Evolutionary conservation across 1,139 yeast genomes (phyloP).

Genomic region (Yarrowia galli): DNA sequence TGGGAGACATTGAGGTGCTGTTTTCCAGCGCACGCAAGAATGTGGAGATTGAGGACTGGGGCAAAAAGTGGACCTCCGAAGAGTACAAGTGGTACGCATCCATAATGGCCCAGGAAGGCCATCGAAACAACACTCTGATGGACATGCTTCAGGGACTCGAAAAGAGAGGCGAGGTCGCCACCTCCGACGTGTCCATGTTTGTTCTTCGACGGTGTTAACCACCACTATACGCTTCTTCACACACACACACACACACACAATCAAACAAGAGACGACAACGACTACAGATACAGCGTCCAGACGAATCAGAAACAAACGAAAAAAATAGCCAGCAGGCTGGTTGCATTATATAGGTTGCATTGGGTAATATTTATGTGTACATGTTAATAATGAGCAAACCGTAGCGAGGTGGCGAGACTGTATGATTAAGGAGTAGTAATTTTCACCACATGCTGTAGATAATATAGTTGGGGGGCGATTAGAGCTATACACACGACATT

Average conservation of each 20-base stretch:
- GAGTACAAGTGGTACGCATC: constrained; percentile 35
- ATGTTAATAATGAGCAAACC: neutral
- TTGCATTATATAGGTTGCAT: constrained; percentile 35
- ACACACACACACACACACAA: neutral
- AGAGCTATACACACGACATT: too few relatives aligned
- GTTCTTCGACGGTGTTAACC: neutral
- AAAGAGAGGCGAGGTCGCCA: constrained; percentile 25
- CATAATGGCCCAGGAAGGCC: constrained; percentile 24
- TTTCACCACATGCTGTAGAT: too few relatives aligned
- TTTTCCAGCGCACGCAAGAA: constrained; percentile 23
- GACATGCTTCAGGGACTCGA: constrained; percentile 30
- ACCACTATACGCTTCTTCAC: too few relatives aligned
- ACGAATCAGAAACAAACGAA: constrained; percentile 1
- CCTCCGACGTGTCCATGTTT: constrained; percentile 21
- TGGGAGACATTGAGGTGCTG: constrained; percentile 21
- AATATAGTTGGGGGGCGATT: too few relatives aligned
- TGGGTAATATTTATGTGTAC: constrained; percentile 30
- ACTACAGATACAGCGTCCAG: too few relatives aligned
- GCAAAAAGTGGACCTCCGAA: constrained; percentile 27
- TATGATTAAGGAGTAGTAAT: neutral
- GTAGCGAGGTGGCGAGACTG: neutral
- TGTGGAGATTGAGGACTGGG: constrained; percentile 38
- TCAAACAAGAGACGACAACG: neutral
- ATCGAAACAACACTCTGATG: constrained; percentile 28
- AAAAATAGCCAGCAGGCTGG: constrained; percentile 22